Conservation (phyloP, 495 filamentous ascomycete genomes). For the Pseudomonodictys pantanalensis region DNA sequence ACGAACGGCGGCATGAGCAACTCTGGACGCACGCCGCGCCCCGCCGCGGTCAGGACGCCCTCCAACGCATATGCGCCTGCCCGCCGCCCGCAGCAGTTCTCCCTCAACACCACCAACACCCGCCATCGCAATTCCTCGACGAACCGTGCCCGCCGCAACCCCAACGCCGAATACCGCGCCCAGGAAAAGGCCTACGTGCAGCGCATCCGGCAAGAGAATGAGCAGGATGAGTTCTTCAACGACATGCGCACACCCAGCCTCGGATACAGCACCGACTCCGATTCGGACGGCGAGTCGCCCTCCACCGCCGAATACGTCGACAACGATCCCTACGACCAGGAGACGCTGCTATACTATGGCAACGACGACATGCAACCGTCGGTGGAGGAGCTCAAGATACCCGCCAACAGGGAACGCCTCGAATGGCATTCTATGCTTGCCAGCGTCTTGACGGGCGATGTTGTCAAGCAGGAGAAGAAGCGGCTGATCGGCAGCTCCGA, state of each 20-base stretch:
- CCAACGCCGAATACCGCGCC: slow-evolving; percentile 74
- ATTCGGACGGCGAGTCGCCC: slow-evolving; percentile 86
- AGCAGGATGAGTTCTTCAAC: slow-evolving; percentile 67
- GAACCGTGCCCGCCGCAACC: slow-evolving; percentile 50
- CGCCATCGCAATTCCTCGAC: slow-evolving; percentile 33
- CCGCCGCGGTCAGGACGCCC: slow-evolving; percentile 32
- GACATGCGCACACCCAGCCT: slow-evolving; percentile 64
- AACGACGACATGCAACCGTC: slow-evolving; percentile 85
- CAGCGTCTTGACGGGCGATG: slow-evolving; percentile 91
- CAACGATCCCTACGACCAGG: slow-evolving; percentile 83
- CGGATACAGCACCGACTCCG: slow-evolving; percentile 70
- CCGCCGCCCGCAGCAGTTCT: slow-evolving; percentile 64
- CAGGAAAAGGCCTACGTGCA: slow-evolving; percentile 82
- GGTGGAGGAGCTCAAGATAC: slow-evolving; percentile 81
- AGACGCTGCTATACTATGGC: slow-evolving; percentile 84
- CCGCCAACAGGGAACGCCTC: slow-evolving; percentile 81
- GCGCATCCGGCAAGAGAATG: slow-evolving; percentile 66
- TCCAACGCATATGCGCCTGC: slow-evolving; percentile 43
- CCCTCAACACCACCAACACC: slow-evolving; percentile 32
- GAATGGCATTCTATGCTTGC: slow-evolving; percentile 99
- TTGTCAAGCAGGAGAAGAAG: slow-evolving; percentile 96
- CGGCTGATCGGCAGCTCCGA: slow-evolving; percentile 82
- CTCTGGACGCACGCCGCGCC: slow-evolving; percentile 18
- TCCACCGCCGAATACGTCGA: slow-evolving; percentile 78
- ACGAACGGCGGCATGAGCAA: slow-evolving; percentile 27